Conservation (phyloP, 1,284 basidiomycete species). For the Schizopora paradoxa region DNA sequence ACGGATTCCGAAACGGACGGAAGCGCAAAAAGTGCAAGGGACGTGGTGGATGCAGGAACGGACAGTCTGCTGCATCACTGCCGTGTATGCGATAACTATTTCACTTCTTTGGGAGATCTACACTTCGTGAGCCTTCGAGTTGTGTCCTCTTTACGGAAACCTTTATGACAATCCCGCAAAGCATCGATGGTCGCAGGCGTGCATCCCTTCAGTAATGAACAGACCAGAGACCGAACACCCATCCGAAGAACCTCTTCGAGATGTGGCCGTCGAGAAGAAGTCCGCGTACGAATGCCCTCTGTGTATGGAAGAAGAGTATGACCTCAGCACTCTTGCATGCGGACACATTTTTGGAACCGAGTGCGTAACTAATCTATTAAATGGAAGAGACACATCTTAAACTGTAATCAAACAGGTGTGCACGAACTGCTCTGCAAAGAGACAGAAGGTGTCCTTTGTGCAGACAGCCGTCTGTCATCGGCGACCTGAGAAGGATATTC, state of each 20-base stretch:
- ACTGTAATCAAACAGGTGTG: no score
- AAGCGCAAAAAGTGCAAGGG: neutral
- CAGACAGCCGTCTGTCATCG: no score
- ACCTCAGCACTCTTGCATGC: conserved; percentile 1
- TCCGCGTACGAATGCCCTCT: conserved; percentile 1
- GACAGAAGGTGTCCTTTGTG: no score
- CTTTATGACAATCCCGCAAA: no score
- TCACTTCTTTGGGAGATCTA: neutral
- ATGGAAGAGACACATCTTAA: no score
- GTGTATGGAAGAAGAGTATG: conserved; percentile 3
- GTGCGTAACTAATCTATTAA: no score
- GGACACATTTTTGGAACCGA: conserved; percentile 5
- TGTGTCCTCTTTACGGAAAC: no score
- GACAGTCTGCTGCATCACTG: neutral
- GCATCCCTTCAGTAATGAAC: neutral
- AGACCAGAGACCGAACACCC: no score
- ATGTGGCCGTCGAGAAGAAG: neutral
- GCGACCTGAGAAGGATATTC: no score
- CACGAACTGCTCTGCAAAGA: no score
- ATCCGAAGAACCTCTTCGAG: neutral
- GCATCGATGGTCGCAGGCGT: neutral
- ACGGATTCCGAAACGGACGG: neutral
- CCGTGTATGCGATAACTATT: neutral
- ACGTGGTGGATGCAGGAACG: neutral
- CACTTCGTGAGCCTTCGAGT: neutral